phyloP scores from a whole-genome alignment of 2,329 filamentous ascomycete species.

The Diaporthe humulicola region DNA sequence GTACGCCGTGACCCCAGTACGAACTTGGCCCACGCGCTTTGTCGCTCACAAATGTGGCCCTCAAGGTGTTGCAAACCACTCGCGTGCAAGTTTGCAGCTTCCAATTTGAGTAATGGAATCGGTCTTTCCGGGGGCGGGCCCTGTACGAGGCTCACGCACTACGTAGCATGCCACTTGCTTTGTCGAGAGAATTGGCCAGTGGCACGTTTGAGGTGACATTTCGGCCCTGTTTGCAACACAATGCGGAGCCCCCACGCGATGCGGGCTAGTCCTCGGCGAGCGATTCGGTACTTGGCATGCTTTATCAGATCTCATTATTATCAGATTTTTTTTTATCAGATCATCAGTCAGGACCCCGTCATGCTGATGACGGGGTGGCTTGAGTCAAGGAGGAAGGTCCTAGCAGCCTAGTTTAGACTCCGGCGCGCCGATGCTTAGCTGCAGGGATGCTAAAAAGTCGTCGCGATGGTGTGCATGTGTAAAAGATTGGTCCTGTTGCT shows the following conservation, averaged over 20 bases:
- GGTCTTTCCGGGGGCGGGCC: constrained; percentile 15
- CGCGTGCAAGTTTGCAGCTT: background rate
- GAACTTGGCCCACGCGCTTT: constrained; percentile 25
- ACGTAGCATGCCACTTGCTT: constrained; percentile 1
- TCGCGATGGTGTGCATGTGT: background rate
- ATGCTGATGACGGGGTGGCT: constrained; percentile 11
- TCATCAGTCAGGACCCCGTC: constrained; percentile 20
- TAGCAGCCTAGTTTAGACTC: constrained; percentile 17
- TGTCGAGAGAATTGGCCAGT: background rate
- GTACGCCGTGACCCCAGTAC: constrained; percentile 8
- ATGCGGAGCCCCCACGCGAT: constrained; percentile 21
- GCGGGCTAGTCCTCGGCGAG: background rate
- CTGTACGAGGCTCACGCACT: background rate
- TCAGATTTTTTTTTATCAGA: constrained; percentile 31
- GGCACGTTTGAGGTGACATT: constrained; percentile 5
- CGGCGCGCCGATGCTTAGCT: background rate
- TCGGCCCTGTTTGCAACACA: constrained; percentile 13
- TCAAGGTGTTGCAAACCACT: background rate
- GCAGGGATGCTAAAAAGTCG: background rate
- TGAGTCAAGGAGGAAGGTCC: constrained; percentile 25
- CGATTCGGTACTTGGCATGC: constrained; percentile 19
- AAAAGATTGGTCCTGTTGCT: background rate
- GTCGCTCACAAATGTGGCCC: constrained; percentile 16
- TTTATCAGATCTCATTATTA: constrained; percentile 30
- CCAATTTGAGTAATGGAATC: constrained; percentile 27